Conservation (phyloP, 2,329 filamentous ascomycete genomes). For the Paracamarosporium sp. region DNA sequence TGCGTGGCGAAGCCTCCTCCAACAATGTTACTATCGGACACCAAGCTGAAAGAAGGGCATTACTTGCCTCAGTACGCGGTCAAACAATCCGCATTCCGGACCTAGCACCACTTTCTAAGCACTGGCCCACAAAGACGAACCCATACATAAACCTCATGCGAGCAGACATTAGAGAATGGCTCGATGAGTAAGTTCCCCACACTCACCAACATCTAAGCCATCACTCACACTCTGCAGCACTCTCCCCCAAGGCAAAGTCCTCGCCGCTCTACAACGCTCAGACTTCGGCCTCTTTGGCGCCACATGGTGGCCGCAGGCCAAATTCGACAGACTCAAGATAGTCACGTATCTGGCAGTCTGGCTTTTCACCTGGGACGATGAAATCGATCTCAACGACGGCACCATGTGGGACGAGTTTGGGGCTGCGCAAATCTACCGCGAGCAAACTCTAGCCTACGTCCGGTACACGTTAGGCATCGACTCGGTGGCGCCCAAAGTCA, state of each 20-base stretch:
- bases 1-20: not conserved
- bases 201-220: not conserved
- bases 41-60: conserved; percentile 1
- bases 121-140: conserved; percentile 13
- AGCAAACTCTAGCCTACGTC: conserved; percentile 15
- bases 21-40: not conserved
- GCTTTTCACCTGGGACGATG: conserved; percentile 24
- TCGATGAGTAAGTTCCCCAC: conserved; percentile 6
- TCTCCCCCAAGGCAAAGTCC: conserved; percentile 1
- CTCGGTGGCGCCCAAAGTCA: not conserved
- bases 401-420: conserved; percentile 12
- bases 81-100: conserved; percentile 14
- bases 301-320: conserved; percentile 16
- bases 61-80: conserved; percentile 10
- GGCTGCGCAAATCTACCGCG: conserved; percentile 15
- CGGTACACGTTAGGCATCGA: conserved; percentile 13
- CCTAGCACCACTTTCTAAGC: not conserved
- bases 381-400: conserved; percentile 14
- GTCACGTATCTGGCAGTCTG: conserved; percentile 18
- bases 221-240: conserved; percentile 4
- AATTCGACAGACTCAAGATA: conserved; percentile 8
- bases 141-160: conserved; percentile 5
- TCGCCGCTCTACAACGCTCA: conserved; percentile 3
- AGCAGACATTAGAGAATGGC: conserved; percentile 4
- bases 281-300: conserved; percentile 19